These are phyloP conservation scores for Boletus tomentosulus DNA, from an alignment of 768 basidiomycete genomes.

Conservation along the genomic window DNA sequence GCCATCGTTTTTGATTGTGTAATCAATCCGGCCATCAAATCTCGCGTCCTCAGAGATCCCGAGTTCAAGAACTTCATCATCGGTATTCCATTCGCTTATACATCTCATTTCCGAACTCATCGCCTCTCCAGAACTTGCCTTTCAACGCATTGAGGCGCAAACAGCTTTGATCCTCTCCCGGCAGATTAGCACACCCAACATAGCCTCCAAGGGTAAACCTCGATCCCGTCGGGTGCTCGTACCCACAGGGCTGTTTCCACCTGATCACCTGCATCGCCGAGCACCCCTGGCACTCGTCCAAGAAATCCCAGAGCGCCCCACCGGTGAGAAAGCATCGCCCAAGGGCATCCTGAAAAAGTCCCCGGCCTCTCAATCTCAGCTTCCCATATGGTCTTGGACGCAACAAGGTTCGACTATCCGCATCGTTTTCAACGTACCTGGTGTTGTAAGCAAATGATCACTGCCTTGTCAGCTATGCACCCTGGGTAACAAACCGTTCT, in stretches of 20 bases:
- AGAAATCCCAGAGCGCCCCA: slow-evolving; percentile 43
- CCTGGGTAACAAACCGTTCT: slow-evolving; percentile 3
- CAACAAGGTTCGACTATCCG: slow-evolving; percentile 40
- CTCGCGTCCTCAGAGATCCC: slow-evolving; percentile 53
- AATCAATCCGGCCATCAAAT: slow-evolving; percentile 55
- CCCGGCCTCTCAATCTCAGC: slow-evolving; percentile 5
- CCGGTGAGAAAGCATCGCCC: slow-evolving; percentile 22
- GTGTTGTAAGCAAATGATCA: slow-evolving; percentile 43
- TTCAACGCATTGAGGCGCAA: slow-evolving; percentile 65
- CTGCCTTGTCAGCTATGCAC: background rate
- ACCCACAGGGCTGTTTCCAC: slow-evolving; percentile 41
- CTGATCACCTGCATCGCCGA: slow-evolving; percentile 17
- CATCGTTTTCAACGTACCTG: slow-evolving; percentile 52
- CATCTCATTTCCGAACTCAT: slow-evolving; percentile 10
- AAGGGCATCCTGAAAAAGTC: slow-evolving; percentile 44
- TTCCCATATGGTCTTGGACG: slow-evolving; percentile 53
- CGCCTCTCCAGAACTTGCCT: slow-evolving; percentile 50
- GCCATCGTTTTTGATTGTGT: slow-evolving; percentile 73
- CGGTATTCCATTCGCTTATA: slow-evolving; percentile 36
- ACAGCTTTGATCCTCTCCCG: slow-evolving; percentile 59
- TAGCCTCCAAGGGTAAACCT: slow-evolving; percentile 70
- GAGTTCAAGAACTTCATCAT: slow-evolving; percentile 68
- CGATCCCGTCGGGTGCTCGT: slow-evolving; percentile 53
- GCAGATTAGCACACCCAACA: slow-evolving; percentile 70
- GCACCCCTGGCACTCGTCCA: slow-evolving; percentile 15